A percentile compares a stretch with the other conserved stretches of the same genome.
These are phyloP conservation scores for Psilocybe mexicana DNA, from an alignment of 1,284 basidiomycete species.

Conservation along the genomic window DNA sequence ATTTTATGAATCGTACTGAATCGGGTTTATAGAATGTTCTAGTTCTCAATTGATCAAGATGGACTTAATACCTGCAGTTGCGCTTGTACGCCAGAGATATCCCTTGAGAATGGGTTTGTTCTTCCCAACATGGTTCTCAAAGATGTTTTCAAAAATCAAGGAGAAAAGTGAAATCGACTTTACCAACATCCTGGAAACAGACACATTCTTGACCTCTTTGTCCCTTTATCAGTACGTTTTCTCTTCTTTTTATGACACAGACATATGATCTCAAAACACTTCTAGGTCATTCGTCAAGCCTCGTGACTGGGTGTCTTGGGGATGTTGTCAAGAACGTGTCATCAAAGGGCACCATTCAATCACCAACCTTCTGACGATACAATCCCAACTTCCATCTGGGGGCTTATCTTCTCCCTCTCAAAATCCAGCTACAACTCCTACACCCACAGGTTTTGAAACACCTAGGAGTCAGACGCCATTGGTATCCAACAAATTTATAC, in stretches of 20 bases:
- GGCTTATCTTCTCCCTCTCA: too few species aligned
- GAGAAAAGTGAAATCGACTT: background rate
- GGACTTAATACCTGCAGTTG: background rate
- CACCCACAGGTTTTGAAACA: too few species aligned
- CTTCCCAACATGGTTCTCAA: background rate
- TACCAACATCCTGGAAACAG: background rate
- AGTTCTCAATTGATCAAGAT: background rate
- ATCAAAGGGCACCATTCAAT: too few species aligned
- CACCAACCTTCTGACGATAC: too few species aligned
- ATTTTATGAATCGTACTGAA: background rate
- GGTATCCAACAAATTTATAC: too few species aligned
- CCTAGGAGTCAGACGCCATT: too few species aligned
- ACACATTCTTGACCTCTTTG: background rate
- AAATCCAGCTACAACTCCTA: too few species aligned
- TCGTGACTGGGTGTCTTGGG: background rate
- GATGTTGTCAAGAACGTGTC: background rate
- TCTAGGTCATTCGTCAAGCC: background rate
- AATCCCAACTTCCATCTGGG: too few species aligned
- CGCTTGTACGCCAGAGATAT: background rate
- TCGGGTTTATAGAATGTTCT: background rate
- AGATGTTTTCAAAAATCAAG: background rate
- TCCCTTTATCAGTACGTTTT: background rate
- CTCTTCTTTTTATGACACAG: background rate
- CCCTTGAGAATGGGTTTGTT: background rate
- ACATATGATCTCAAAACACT: background rate